Evolutionary conservation across 495 filamentous ascomycete genomes (phyloP), one percentile per base, ranked within the genome.

Genomic region (Sphaerosporella brunnea): DNA sequence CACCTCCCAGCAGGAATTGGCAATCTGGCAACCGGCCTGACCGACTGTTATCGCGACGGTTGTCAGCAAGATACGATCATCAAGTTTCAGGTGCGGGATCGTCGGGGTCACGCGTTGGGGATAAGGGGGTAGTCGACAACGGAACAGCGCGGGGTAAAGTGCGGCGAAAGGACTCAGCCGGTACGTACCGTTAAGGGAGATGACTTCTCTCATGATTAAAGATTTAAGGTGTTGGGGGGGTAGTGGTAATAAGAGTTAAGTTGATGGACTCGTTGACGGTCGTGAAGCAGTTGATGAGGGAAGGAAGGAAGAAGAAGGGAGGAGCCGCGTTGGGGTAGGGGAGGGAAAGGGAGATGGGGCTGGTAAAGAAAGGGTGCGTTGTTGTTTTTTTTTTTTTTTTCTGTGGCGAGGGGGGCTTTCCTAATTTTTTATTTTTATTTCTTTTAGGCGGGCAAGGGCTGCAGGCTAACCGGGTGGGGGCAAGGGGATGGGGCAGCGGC

Each of bases 1-100:
- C 73, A 97, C 90, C 87, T 97, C 90, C 90, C 90, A 97, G 78
- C 92, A 97, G 55, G 92, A 90, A 72, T 97, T 97, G 67, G 87
- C 90, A 66, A 97, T 97, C 68, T 97, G 90, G 76, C 92, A 95
- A 80, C 90, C 90, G 64, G 90, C 90, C 75, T 97, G 90, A 70
- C 90, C 90, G 70, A 97, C 90, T 97, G 62, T 72, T 66, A 48
- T 46, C 43, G 43, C 25, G 25, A 46, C 24, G 19, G 41, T 36
- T 41, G 47, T 60, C 49, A 62, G 59, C 51, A 53, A n/a, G 43
- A 46, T n/a, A 43, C 21, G 39, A 38, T 23, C 35, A 21, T 43
- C 43, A 40, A 48, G 23, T 39, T 53, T 47, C 46, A 48, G 54
- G 45, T 48, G 46, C 38, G 36, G 30, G 10, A n/a, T 43, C 20